Conservation (phyloP, 2,329 filamentous ascomycete genomes). For the Colletotrichum lini region DNA sequence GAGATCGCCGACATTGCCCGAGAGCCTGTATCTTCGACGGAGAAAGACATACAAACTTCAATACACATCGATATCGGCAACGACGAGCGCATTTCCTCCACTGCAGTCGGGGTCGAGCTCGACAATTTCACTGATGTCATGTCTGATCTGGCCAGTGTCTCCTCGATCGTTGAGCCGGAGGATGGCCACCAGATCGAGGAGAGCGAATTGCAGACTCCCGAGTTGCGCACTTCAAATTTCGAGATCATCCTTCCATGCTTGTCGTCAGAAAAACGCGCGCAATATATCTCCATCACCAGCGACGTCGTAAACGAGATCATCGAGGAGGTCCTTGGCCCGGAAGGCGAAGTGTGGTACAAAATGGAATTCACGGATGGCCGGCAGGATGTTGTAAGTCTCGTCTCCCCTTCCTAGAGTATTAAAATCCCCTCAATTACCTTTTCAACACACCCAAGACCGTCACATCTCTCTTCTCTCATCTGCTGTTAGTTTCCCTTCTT, state of each 20-base stretch:
- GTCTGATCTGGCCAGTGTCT: not conserved
- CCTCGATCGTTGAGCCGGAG: not conserved
- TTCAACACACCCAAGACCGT: too few relatives aligned
- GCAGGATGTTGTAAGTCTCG: conserved; percentile 59
- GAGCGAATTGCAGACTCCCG: not conserved
- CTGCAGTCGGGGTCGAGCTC: not conserved
- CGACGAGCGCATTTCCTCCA: not conserved
- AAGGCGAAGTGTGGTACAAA: conserved; percentile 50
- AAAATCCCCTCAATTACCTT: too few relatives aligned
- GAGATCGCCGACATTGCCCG: not conserved
- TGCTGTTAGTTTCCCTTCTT: not conserved
- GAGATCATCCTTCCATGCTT: conserved; percentile 52
- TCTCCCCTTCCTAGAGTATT: not conserved
- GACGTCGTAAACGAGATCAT: conserved; percentile 56
- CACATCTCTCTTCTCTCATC: not conserved
- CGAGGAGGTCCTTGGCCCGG: conserved; percentile 48
- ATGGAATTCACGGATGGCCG: conserved; percentile 64
- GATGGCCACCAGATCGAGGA: not conserved
- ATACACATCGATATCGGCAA: not conserved
- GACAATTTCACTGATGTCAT: not conserved
- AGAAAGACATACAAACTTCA: not conserved
- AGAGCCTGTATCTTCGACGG: not conserved
- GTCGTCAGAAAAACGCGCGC: conserved; percentile 44
- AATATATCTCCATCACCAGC: conserved; percentile 53
- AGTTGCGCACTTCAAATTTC: conserved; percentile 39